Percentiles rank a stretch among this genome's conserved stretches.
Evolutionary conservation across 257 asterid genomes (phyloP).

Genomic region (Pogostemon cablin): DNA sequence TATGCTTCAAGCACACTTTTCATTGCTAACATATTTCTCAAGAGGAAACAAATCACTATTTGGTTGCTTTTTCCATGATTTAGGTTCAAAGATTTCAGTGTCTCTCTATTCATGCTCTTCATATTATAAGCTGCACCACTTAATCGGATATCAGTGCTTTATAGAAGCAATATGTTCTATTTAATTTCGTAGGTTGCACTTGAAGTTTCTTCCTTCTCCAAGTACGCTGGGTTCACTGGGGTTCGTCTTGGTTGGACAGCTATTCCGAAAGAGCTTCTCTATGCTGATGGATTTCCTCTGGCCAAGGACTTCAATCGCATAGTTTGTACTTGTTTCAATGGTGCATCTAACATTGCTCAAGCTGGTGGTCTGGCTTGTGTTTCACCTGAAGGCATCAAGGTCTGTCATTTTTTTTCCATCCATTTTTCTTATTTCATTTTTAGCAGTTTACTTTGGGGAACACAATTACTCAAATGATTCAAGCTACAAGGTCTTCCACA

Average conservation of each 20-base stretch:
- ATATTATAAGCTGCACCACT: too few relatives aligned
- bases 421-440: neutral
- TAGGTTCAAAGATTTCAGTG: neutral
- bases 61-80: neutral
- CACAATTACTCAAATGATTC: neutral
- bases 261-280: conserved; percentile 77
- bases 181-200: conserved; percentile 74
- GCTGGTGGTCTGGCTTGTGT: conserved; percentile 95
- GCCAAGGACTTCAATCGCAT: conserved; percentile 97
- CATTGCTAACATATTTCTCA: neutral
- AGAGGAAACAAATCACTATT: neutral
- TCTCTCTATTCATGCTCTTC: too few relatives aligned
- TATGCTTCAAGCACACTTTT: neutral
- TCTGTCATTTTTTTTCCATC: conserved; percentile 31
- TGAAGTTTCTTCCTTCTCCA: conserved; percentile 95
- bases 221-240: conserved; percentile 96
- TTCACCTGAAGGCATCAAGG: conserved; percentile 87
- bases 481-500: neutral
- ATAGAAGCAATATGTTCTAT: neutral
- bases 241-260: conserved; percentile 99
- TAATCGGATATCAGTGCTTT: neutral
- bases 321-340: conserved; percentile 90
- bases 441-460: neutral
- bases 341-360: conserved; percentile 96
- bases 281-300: conserved; percentile 87